These are phyloP conservation scores for Acacia crassicarpa DNA, from an alignment of 306 rosid genomes.

Conservation along the genomic window DNA sequence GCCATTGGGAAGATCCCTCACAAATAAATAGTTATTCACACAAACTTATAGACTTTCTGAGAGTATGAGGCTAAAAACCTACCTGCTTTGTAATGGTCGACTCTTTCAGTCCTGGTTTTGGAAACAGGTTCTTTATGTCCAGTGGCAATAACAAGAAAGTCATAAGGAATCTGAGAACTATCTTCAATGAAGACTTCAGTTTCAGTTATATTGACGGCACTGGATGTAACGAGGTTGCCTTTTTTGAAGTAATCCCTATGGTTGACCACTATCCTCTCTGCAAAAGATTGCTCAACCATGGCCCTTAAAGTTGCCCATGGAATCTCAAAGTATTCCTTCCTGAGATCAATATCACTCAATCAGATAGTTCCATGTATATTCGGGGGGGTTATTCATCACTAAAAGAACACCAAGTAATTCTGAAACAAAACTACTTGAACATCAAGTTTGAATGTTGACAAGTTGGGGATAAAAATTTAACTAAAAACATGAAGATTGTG, in stretches of 20 bases:
- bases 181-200: conserved; percentile 71
- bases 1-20: conserved; percentile 16
- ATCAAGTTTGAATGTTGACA: neutral
- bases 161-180: conserved; percentile 57
- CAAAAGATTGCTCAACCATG: conserved; percentile 82
- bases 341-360: conserved; percentile 32
- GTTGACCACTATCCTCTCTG: conserved; percentile 65
- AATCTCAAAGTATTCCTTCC: conserved; percentile 94
- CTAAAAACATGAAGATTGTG: neutral
- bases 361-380: neutral
- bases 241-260: conserved; percentile 76
- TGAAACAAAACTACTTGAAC: neutral
- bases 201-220: conserved; percentile 56
- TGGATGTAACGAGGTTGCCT: conserved; percentile 56
- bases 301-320: conserved; percentile 85
- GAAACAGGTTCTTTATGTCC: conserved; percentile 64
- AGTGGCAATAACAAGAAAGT: conserved; percentile 79
- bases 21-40: neutral
- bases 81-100: conserved; percentile 67
- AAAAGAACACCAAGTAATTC: conserved; percentile 2
- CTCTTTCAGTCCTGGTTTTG: conserved; percentile 54
- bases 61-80: neutral
- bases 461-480: neutral
- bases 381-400: neutral
- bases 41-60: neutral